Evolutionary conservation across 2,329 filamentous ascomycete species (phyloP).

Genomic region (Stemphylium lycopersici): DNA sequence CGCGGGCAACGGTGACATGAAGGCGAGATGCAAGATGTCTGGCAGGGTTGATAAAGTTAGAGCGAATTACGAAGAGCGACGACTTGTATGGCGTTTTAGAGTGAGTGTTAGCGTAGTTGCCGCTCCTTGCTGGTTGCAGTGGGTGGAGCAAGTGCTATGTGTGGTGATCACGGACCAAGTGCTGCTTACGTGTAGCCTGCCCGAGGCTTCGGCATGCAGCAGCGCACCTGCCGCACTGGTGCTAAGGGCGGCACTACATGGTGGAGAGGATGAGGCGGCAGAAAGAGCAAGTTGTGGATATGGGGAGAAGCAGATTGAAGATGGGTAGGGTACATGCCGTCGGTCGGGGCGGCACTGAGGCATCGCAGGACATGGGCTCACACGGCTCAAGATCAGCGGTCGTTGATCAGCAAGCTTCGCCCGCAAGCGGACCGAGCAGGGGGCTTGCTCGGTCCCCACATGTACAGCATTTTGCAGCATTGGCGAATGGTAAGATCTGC

Average conservation of each 20-base stretch:
- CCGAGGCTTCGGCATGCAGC: conserved; percentile 17
- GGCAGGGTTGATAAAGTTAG: neutral
- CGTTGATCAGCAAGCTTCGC: conserved; percentile 16
- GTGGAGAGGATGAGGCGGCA: neutral
- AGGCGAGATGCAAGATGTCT: neutral
- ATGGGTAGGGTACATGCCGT: neutral
- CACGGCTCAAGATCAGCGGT: conserved; percentile 3
- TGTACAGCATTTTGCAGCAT: conserved; percentile 1
- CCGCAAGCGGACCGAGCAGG: conserved; percentile 20
- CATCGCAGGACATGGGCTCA: neutral
- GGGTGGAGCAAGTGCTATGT: conserved; percentile 8
- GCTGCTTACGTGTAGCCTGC: conserved; percentile 24
- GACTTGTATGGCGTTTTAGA: neutral
- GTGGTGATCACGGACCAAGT: conserved; percentile 11
- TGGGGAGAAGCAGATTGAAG: neutral
- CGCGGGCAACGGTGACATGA: conserved; percentile 9
- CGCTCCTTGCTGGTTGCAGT: conserved; percentile 9
- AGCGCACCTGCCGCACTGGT: conserved; percentile 24
- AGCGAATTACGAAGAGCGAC: neutral
- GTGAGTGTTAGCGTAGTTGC: conserved; percentile 2
- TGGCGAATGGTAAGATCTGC: conserved; percentile 16
- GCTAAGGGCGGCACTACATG: conserved; percentile 4
- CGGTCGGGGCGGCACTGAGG: neutral
- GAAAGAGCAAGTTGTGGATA: neutral
- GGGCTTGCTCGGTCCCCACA: conserved; percentile 10